Evolutionary conservation across 2,329 filamentous ascomycete genomes (phyloP), one percentile per base, ranked within the genome.

Genomic region (Cytospora mali): DNA sequence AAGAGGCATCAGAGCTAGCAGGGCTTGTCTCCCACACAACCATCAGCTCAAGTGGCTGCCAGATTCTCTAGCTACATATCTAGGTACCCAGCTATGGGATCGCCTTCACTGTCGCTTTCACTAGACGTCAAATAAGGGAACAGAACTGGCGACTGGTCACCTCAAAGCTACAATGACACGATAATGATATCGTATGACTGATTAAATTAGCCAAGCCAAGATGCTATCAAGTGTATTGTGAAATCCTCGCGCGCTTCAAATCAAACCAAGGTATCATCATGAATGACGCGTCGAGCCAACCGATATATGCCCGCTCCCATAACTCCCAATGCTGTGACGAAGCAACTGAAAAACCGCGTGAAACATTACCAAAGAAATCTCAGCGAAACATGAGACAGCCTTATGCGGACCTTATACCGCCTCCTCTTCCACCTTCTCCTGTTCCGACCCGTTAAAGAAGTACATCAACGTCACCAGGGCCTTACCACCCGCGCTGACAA

Each of bases 401-500:
- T 6, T 42, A n/a, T 25, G n/a, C 14, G 1, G 16, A 23, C 16
- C 13, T 53, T 21, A 58, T 7, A 49, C 64, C 6, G 46, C 55
- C 55, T 28, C 62, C 28, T 33, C 39, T 18, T 31, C 23, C 28
- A 51, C 42, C 33, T 62, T 63, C 48, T 63, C 68, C 68, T 71
- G 71, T 21, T 81, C 79, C 0, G 75, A 69, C 21, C 71, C 64
- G 49, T 78, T 78, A 58, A 80, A 79, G 2, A 80, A 64, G 64
- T 76, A 81, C 75, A 81, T 74, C 31, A 75, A 62, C 5, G 78
- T 75, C 6, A 81, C 80, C 21, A 81, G 35, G 46, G 77, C 58
- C 68, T 83, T 83, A 9, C 80, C 79, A 1, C 73, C 75, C 0
- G 73, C 81, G 4, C 77, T 80, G 2, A 82, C 70, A 21, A 79